Percentiles rank a stretch among this genome's conserved stretches.
These are phyloP conservation scores for Psilocybe mexicana DNA, from an alignment of 1,284 basidiomycete species.

Conservation along the genomic window DNA sequence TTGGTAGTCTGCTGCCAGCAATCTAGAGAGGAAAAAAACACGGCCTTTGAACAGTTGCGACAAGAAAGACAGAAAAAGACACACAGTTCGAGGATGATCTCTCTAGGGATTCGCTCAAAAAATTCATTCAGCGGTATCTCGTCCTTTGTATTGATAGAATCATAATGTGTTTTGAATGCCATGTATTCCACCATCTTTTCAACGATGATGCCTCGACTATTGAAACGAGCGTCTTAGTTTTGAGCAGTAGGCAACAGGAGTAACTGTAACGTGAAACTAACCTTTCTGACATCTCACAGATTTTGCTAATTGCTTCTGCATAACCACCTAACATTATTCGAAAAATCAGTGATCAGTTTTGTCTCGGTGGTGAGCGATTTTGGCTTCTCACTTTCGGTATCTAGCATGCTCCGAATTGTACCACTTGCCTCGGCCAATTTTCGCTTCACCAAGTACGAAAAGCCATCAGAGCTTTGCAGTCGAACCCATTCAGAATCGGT, in stretches of 20 bases:
- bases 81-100: slow-evolving; percentile 82
- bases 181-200: slow-evolving; percentile 86
- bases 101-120: slow-evolving; percentile 74
- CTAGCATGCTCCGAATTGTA: slow-evolving; percentile 52
- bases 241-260: neutral
- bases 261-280: slow-evolving; percentile 15
- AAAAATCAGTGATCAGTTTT: too few relatives aligned
- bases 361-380: too few relatives aligned
- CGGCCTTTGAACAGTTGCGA: neutral
- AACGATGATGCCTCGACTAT: slow-evolving; percentile 60
- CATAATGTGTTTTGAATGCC: slow-evolving; percentile 73
- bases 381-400: slow-evolving; percentile 35
- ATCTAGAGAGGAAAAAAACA: slow-evolving; percentile 34
- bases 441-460: slow-evolving; percentile 27
- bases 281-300: slow-evolving; percentile 44
- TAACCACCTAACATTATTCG: slow-evolving; percentile 34
- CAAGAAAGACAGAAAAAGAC: slow-evolving; percentile 31
- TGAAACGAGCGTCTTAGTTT: slow-evolving; percentile 27
- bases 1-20: slow-evolving; percentile 74
- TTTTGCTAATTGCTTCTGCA: slow-evolving; percentile 40
- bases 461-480: slow-evolving; percentile 22
- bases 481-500: slow-evolving; percentile 16
- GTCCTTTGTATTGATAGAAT: slow-evolving; percentile 56
- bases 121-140: slow-evolving; percentile 75
- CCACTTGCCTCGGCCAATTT: slow-evolving; percentile 58